Base-by-base conservation (phyloP, 2,329 filamentous ascomycete species). In the Fusarium nurragi region DNA sequence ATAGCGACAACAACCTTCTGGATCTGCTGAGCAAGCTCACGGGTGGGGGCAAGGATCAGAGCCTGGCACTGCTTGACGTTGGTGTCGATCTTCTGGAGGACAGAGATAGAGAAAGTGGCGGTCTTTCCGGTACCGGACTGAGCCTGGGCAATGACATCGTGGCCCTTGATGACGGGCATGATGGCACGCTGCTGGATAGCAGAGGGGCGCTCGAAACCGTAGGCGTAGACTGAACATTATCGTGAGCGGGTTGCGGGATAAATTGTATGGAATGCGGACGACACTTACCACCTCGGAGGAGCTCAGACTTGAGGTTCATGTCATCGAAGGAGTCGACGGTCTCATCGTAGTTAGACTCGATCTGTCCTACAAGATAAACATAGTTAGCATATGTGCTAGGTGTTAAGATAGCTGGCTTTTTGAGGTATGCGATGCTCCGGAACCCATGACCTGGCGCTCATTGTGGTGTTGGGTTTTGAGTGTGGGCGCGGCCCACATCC, bases 301-400 rank as follows among this genome's bases (percentile, higher is more conserved):
- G 91, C 87, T 99, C 95, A 70, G 93, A 79, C 89, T 96, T 97
- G 77, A 99, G 88, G 84, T 89, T 90, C 95, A 99, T 99, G 76
- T 94, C 88, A 84, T 99, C 95, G 84, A 99, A 99, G 65, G 93
- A 97, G 84, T 99, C 96, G 83, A 95, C 94, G 77, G 94, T 94
- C 88, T 98, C 94, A 88, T 99, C 95, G 86, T 98, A 99, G 92
- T 99, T 99, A 80, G 94, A 97, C 88, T 99, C 96, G 88, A 99
- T 99, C 86, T 97, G 93, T 83, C 90, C 94, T 97, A 80, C 76
- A 79, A 41, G 61, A 57, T 21, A 18, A 62, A 50, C 3, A 43
- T 51, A 38, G 54, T 74, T 38, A 73, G 73, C 67, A 54, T 67
- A 37, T 52, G 44, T 34, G 34, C 48, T 47, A 57, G 16, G 28